Evolutionary conservation across 2,329 filamentous ascomycete species (phyloP), one percentile per base, ranked within the genome.

Genomic region (Zasmidium citrigriseum): DNA sequence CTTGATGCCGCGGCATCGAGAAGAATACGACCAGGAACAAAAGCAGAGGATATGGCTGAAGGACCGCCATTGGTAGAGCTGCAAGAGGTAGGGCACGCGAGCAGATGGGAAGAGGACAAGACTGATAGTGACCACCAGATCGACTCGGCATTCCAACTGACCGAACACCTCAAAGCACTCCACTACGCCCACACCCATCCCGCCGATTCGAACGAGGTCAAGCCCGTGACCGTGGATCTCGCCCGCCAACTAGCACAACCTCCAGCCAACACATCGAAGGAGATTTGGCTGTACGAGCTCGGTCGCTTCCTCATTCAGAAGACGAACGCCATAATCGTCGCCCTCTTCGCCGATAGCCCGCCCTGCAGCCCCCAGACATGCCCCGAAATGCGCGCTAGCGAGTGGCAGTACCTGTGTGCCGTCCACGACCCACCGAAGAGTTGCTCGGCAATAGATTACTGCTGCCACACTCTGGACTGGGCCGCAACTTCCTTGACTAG

Each of bases 391-490:
- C 92, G 95, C 71, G 95, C 95, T 2, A 95, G 90, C 25, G 93
- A 99, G 79, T 99, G 95, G 95, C 95, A 99, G 77, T 99, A 98
- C 71, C 86, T 99, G 49, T 99, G 95, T 78, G 95, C 95, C 52
- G 95, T 98, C 2, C 95, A 99, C 74, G 93, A 98, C 72, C 89
- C 92, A 51, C 95, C 95, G 50, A 98, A 98, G 78, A 90, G 89
- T 69, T 99, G 95, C 80, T 97, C 93, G 76, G 95, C 95, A 52
- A 97, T 99, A 71, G 95, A 99, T 77, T 99, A 99, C 78, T 97
- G 93, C 82, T 98, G 93, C 74, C 95, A 99, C 74, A 99, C 95
- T 0, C 87, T 99, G 46, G 95, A 99, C 78, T 98, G 93, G 91
- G 95, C 95, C 2, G 93, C 91, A 57, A 96, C 96, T 69, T 90